Percentiles rank a stretch among this genome's conserved stretches.
Evolutionary conservation across 768 basidiomycete genomes (phyloP).

Genomic region (Suillus bovinus): DNA sequence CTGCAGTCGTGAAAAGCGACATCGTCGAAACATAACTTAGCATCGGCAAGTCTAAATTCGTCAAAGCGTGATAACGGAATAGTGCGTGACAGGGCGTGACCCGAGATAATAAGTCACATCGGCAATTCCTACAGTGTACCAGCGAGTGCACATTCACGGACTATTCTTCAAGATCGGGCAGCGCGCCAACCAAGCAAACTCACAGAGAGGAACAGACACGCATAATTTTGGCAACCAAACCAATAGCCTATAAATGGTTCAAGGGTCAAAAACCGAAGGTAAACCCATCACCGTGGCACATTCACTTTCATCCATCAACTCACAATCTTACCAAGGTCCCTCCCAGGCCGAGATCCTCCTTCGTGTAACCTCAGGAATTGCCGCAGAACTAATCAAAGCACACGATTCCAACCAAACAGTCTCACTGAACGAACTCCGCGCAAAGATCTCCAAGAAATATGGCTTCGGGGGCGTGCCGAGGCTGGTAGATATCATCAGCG

Average conservation of each 20-base stretch:
- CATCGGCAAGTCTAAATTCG: no score
- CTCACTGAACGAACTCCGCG: slow-evolving; percentile 85
- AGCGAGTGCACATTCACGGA: neutral
- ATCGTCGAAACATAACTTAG: slow-evolving; percentile 13
- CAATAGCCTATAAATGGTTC: slow-evolving; percentile 34
- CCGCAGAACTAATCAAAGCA: slow-evolving; percentile 88
- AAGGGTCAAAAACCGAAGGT: slow-evolving; percentile 43
- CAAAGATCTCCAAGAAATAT: slow-evolving; percentile 88
- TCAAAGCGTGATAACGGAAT: slow-evolving; percentile 4
- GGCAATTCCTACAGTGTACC: no score
- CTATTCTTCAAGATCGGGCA: neutral
- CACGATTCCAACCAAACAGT: slow-evolving; percentile 77
- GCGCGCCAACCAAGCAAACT: neutral
- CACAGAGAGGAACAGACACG: neutral
- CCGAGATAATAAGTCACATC: neutral
- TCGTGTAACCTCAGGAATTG: slow-evolving; percentile 92
- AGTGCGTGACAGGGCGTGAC: slow-evolving; percentile 5
- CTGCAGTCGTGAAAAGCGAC: slow-evolving; percentile 13
- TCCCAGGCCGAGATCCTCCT: slow-evolving; percentile 91
- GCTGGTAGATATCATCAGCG: slow-evolving; percentile 96
- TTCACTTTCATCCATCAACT: neutral
- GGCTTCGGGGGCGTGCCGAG: slow-evolving; percentile 85
- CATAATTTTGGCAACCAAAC: neutral
- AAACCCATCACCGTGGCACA: neutral
- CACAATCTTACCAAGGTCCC: slow-evolving; percentile 45